These are phyloP conservation scores for Arxiozyma bovina DNA, from an alignment of 1,139 yeast species.

Conservation along the genomic window DNA sequence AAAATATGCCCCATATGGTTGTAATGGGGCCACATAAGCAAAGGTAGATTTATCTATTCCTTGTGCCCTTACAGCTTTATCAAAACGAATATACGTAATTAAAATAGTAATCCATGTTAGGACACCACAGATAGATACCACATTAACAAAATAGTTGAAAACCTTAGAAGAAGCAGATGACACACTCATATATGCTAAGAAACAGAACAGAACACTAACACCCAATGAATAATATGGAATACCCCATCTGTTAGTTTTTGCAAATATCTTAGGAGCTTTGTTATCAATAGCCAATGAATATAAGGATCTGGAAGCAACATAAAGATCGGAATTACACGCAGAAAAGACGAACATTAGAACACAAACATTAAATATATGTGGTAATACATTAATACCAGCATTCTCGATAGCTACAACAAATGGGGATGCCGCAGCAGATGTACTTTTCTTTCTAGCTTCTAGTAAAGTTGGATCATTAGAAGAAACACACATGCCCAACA, in stretches of 20 bases:
- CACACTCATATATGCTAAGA: conserved; percentile 54
- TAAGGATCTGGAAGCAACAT: conserved; percentile 60
- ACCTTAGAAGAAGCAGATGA: conserved; percentile 46
- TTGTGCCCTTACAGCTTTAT: conserved; percentile 58
- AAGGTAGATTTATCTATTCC: conserved; percentile 42
- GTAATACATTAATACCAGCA: conserved; percentile 52
- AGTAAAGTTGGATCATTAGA: conserved; percentile 46
- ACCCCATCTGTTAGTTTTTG: conserved; percentile 55
- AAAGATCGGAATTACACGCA: conserved; percentile 65
- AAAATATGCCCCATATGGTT: conserved; percentile 55
- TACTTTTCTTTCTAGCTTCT: conserved; percentile 33
- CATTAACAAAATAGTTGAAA: conserved; percentile 62
- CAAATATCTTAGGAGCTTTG: conserved; percentile 52
- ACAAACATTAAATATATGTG: conserved; percentile 61
- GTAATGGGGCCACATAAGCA: conserved; percentile 55
- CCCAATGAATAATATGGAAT: conserved; percentile 50
- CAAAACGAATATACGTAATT: conserved; percentile 54
- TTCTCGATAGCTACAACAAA: conserved; percentile 56
- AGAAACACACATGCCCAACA: conserved; percentile 69
- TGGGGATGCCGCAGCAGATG: conserved; percentile 70
- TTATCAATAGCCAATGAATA: conserved; percentile 57
- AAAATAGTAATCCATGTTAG: conserved; percentile 61
- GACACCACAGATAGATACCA: conserved; percentile 63
- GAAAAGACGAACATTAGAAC: conserved; percentile 61
- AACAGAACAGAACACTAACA: conserved; percentile 40